Percentiles rank a stretch among this genome's conserved stretches.
phyloP scores from a whole-genome alignment of 2,329 filamentous ascomycete species.

The Pleoardoris graminearum region DNA sequence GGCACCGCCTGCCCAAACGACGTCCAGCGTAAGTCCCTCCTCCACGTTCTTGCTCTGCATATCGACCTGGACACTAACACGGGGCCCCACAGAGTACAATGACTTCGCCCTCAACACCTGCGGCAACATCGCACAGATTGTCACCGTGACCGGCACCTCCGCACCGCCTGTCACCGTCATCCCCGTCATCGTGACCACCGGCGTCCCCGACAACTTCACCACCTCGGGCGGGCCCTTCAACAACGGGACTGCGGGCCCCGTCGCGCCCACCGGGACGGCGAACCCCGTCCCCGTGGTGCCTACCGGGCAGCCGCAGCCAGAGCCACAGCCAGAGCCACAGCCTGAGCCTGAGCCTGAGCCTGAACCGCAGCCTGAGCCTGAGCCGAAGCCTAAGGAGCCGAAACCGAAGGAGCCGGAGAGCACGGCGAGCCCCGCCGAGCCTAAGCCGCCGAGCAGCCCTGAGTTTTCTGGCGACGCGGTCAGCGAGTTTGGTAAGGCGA shows the following conservation, averaged over 20 bases:
- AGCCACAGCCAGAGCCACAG: not conserved
- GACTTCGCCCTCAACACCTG: constrained; percentile 17
- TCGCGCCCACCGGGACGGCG: constrained; percentile 8
- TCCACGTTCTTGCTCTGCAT: not conserved
- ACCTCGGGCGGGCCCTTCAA: constrained; percentile 6
- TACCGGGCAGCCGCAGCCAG: not conserved
- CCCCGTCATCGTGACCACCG: constrained; percentile 1
- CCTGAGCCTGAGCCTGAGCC: not conserved
- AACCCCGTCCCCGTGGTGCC: constrained; percentile 7
- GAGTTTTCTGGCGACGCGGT: constrained; percentile 19
- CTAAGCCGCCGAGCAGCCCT: constrained; percentile 10
- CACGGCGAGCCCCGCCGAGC: not conserved
- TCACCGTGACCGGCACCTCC: constrained; percentile 1
- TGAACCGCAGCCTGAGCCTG: not conserved
- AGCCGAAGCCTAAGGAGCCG: not conserved
- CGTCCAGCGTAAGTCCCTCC: constrained; percentile 8
- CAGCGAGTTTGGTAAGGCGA: constrained; percentile 8
- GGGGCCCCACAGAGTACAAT: constrained; percentile 11
- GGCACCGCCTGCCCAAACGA: constrained; percentile 7
- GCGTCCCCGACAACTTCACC: constrained; percentile 6
- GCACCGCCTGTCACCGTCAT: not conserved
- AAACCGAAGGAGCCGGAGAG: not conserved
- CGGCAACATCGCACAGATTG: constrained; percentile 10
- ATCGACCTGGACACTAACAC: not conserved
- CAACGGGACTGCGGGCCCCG: constrained; percentile 10